A percentile compares a stretch with the other conserved stretches of the same genome.
These are phyloP conservation scores for Carpinus viminea DNA, from an alignment of 306 rosid species.

Conservation along the genomic window DNA sequence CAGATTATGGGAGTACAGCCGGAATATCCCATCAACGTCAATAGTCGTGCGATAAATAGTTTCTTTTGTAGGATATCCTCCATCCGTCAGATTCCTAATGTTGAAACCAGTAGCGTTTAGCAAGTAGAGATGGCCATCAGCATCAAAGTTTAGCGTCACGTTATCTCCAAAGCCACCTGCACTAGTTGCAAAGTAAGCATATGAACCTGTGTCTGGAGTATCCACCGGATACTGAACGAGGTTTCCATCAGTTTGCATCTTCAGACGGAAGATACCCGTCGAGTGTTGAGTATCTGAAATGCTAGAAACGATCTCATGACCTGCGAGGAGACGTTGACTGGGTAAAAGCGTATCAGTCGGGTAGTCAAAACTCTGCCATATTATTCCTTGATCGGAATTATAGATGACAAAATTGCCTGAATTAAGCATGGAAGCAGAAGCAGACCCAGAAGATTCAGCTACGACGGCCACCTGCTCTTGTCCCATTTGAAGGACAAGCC, in stretches of 20 bases:
- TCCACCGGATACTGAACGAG: constrained; percentile 27
- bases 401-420: constrained; percentile 30
- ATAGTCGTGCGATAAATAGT: neutral
- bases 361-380: constrained; percentile 24
- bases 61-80: neutral
- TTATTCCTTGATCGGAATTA: neutral
- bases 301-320: constrained; percentile 1
- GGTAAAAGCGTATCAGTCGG: constrained; percentile 34
- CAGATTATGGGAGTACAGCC: neutral
- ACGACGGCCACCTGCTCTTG: neutral
- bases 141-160: constrained; percentile 15
- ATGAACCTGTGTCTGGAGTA: neutral
- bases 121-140: neutral
- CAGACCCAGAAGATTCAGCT: neutral
- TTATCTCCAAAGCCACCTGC: neutral
- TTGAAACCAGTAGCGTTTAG: neutral
- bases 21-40: neutral
- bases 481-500: constrained; percentile 3
- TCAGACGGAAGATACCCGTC: constrained; percentile 15
- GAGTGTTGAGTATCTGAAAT: constrained; percentile 18
- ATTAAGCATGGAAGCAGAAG: constrained; percentile 25
- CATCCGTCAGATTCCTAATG: neutral
- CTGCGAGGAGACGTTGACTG: neutral
- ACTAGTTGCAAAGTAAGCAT: neutral
- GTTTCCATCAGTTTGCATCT: constrained; percentile 26